Conservation (phyloP, 83 land plant species). For the Diphasiastrum complanatum region DNA sequence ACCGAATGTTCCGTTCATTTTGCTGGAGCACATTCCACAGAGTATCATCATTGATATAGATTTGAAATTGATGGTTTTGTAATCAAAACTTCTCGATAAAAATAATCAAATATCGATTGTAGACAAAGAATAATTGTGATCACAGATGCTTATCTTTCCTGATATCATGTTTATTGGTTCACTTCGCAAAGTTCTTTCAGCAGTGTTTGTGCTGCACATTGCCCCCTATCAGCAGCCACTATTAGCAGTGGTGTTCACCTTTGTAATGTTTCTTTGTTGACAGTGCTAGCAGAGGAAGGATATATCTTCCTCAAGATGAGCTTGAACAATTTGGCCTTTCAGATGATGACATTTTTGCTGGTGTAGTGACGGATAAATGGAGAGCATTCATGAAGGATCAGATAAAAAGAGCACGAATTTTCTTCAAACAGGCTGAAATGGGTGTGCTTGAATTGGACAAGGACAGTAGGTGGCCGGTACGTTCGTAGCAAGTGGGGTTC, state of each 20-base stretch:
- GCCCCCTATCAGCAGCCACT: no score
- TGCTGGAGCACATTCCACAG: no score
- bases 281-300: conserved; percentile 64
- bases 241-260: no score
- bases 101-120: no score
- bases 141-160: no score
- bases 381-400: conserved; percentile 59
- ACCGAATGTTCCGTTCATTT: no score
- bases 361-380: conserved; percentile 59
- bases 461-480: conserved; percentile 73
- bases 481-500: conserved; percentile 1
- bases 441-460: conserved; percentile 51
- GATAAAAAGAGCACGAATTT: conserved; percentile 53
- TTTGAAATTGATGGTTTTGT: neutral
- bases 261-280: conserved; percentile 8
- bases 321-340: conserved; percentile 56
- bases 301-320: conserved; percentile 70
- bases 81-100: neutral
- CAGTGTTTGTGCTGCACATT: no score
- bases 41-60: no score
- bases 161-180: no score
- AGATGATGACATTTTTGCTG: conserved; percentile 59
- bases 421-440: conserved; percentile 56
- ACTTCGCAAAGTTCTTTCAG: no score
- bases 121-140: no score